Evolutionary conservation across 2,329 filamentous ascomycete species (phyloP).

Genomic region (Thermoascus crustaceus): DNA sequence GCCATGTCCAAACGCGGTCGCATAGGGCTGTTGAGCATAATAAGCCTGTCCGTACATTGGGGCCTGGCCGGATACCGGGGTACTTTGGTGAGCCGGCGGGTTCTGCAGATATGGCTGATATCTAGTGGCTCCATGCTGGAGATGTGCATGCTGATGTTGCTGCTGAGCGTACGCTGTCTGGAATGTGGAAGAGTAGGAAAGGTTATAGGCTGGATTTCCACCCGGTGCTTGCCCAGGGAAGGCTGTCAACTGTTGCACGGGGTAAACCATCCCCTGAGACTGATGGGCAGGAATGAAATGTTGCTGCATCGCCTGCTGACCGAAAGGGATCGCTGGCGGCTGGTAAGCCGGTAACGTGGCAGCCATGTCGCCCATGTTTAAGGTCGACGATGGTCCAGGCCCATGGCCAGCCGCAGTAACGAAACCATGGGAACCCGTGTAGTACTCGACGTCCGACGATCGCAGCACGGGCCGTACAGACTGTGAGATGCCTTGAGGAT

Average conservation of each 20-base stretch:
- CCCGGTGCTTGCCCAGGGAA: constrained; percentile 14
- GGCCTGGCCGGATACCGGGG: constrained; percentile 13
- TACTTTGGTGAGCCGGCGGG: constrained; percentile 13
- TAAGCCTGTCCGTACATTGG: constrained; percentile 18
- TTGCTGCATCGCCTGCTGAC: constrained; percentile 19
- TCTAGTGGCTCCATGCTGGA: constrained; percentile 11
- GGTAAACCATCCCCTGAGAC: constrained; percentile 22
- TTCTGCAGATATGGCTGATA: constrained; percentile 16
- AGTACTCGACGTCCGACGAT: constrained; percentile 14
- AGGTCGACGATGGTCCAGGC: constrained; percentile 10
- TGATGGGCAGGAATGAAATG: constrained; percentile 17
- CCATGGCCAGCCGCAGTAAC: constrained; percentile 15
- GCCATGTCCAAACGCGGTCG: constrained; percentile 13
- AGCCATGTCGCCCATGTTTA: constrained; percentile 24
- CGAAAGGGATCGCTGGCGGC: constrained; percentile 16
- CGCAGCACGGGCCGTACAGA: constrained; percentile 7
- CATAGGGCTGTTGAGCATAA: constrained; percentile 19
- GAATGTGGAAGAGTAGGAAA: constrained; percentile 20
- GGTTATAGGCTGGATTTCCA: constrained; percentile 16
- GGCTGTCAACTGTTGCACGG: constrained; percentile 19
- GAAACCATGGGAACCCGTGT: constrained; percentile 12
- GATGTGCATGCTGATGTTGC: constrained; percentile 13
- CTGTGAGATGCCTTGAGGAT: constrained; percentile 2
- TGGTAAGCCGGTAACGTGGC: constrained; percentile 21
- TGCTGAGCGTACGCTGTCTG: constrained; percentile 20